Evolutionary conservation across 768 basidiomycete species (phyloP).

Genomic region (Leccinum uliginosum): DNA sequence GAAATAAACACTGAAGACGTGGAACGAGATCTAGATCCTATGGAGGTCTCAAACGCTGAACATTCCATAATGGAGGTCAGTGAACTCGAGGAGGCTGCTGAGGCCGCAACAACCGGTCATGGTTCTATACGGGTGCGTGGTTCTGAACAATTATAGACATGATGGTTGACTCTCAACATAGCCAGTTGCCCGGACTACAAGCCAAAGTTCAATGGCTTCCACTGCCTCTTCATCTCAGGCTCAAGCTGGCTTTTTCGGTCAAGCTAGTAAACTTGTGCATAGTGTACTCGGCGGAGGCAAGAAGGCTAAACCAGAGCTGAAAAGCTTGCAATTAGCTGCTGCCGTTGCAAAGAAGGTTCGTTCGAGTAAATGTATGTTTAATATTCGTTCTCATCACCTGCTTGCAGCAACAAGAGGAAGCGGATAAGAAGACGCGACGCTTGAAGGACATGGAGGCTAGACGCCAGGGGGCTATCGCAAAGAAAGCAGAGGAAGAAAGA

Average conservation of each 20-base stretch:
- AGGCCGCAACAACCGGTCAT: slow-evolving; percentile 35
- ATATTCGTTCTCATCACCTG: slow-evolving; percentile 5
- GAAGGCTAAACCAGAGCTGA: slow-evolving; percentile 72
- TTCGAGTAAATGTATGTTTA: neutral
- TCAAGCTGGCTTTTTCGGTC: slow-evolving; percentile 60
- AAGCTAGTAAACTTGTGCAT: slow-evolving; percentile 65
- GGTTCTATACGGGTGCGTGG: slow-evolving; percentile 40
- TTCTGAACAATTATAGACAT: neutral
- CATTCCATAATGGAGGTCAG: slow-evolving; percentile 27
- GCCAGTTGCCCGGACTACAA: slow-evolving; percentile 39
- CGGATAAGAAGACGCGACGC: slow-evolving; percentile 70
- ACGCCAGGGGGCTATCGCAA: slow-evolving; percentile 63
- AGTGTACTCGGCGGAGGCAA: slow-evolving; percentile 65
- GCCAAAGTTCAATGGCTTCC: slow-evolving; percentile 54
- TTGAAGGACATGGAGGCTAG: slow-evolving; percentile 81
- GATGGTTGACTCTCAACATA: slow-evolving; percentile 13
- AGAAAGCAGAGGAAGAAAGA: slow-evolving; percentile 79
- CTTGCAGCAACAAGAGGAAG: slow-evolving; percentile 81
- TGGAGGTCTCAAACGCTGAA: slow-evolving; percentile 36
- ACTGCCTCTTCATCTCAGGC: slow-evolving; percentile 34
- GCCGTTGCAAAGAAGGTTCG: slow-evolving; percentile 86
- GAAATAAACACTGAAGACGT: slow-evolving; percentile 9
- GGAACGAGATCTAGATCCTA: slow-evolving; percentile 10
- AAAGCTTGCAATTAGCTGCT: slow-evolving; percentile 78
- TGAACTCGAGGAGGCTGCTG: slow-evolving; percentile 38